Evolutionary conservation across 1,284 basidiomycete species (phyloP).

Genomic region (Rhodotorula sp.): DNA sequence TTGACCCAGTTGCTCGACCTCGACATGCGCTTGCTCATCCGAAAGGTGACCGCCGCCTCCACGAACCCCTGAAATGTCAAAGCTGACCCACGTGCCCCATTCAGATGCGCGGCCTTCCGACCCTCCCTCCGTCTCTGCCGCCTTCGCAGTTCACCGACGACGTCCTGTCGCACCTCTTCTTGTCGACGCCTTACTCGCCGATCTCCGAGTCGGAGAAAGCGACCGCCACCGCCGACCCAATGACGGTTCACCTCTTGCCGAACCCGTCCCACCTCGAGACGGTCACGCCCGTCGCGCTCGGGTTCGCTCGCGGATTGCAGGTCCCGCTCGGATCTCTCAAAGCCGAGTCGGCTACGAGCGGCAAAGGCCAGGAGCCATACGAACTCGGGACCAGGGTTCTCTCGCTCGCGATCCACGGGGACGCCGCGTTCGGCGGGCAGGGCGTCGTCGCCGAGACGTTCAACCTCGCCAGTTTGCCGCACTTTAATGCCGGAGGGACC

Average conservation of each 20-base stretch:
- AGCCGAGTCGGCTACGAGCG: not conserved
- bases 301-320: constrained; percentile 49
- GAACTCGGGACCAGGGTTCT: constrained; percentile 78
- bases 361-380: constrained; percentile 8
- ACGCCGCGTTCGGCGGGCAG: constrained; percentile 84
- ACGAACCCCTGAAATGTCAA: not conserved
- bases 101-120: constrained; percentile 62
- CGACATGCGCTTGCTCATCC: constrained; percentile 67
- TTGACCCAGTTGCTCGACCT: constrained; percentile 73
- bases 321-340: constrained; percentile 22
- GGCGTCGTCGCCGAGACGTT: constrained; percentile 84
- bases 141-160: constrained; percentile 66
- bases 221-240: constrained; percentile 40
- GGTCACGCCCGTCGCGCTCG: constrained; percentile 76
- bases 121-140: constrained; percentile 44
- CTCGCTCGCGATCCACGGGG: constrained; percentile 84
- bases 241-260: constrained; percentile 73
- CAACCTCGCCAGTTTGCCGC: constrained; percentile 73
- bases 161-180: constrained; percentile 77
- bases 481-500: constrained; percentile 83
- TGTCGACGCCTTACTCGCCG: constrained; percentile 19
- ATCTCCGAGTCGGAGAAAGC: not conserved
- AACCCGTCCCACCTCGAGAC: constrained; percentile 90
- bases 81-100: not conserved
- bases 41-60: constrained; percentile 55